These are phyloP conservation scores for Clarkia xantiana DNA, from an alignment of 345 rosid species.

Conservation along the genomic window DNA sequence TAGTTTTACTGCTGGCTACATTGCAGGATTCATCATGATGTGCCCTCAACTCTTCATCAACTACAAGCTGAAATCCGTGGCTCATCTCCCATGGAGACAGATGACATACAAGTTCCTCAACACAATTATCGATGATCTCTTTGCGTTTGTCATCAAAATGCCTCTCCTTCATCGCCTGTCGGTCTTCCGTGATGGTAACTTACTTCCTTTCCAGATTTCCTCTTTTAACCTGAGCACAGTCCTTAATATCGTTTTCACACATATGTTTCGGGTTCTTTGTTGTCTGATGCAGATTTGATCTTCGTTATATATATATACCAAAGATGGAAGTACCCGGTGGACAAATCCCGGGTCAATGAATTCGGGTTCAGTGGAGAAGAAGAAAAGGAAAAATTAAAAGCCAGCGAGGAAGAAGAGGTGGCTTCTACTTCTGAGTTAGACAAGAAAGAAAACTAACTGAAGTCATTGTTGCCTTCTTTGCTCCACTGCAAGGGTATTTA, in stretches of 20 bases:
- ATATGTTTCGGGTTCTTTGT: background rate
- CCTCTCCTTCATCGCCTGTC: slow-evolving; percentile 85
- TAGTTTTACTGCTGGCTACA: background rate
- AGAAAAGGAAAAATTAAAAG: slow-evolving; percentile 18
- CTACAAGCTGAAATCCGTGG: slow-evolving; percentile 89
- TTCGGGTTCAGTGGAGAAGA: slow-evolving; percentile 92
- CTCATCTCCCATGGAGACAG: slow-evolving; percentile 99
- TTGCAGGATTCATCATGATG: slow-evolving; percentile 93
- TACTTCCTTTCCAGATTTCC: background rate
- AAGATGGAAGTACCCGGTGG: slow-evolving; percentile 88
- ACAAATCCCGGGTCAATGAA: slow-evolving; percentile 78
- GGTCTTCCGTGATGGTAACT: slow-evolving; percentile 88
- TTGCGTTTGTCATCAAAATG: slow-evolving; percentile 98
- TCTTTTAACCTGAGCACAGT: too few relatives aligned
- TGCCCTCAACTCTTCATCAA: slow-evolving; percentile 97
- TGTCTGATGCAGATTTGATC: slow-evolving; percentile 57
- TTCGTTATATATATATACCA: slow-evolving; percentile 84
- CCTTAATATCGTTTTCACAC: too few relatives aligned
- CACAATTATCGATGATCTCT: slow-evolving; percentile 97
- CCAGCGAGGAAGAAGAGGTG: slow-evolving; percentile 17
- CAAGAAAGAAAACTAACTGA: slow-evolving; percentile 55
- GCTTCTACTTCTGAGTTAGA: slow-evolving; percentile 26
- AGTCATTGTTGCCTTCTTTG: too few relatives aligned
- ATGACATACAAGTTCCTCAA: slow-evolving; percentile 99
- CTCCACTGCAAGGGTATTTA: too few relatives aligned